These are phyloP conservation scores for Kwoniella sp. DNA, from an alignment of 768 basidiomycete species.

Conservation along the genomic window DNA sequence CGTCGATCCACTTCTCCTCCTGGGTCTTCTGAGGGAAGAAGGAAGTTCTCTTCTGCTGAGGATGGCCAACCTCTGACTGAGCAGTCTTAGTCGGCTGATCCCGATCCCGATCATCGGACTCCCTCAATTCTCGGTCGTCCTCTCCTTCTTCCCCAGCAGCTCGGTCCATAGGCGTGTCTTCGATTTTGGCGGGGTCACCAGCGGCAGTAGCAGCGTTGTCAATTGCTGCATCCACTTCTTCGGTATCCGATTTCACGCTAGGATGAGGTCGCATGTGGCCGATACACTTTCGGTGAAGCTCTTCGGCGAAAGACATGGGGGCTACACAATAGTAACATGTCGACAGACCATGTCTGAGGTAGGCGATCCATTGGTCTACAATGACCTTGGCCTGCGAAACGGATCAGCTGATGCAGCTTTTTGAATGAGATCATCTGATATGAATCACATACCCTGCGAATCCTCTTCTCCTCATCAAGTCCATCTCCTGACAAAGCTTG, in stretches of 20 bases:
- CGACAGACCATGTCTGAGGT: conserved; percentile 73
- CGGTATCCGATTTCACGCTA: conserved; percentile 48
- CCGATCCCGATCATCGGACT: conserved; percentile 10
- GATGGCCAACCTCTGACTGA: conserved; percentile 43
- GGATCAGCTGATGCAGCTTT: conserved; percentile 38
- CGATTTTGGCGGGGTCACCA: conserved; percentile 15
- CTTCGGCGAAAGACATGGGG: conserved; percentile 88
- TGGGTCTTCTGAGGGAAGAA: conserved; percentile 31
- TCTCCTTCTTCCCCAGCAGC: conserved; percentile 58
- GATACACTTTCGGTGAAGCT: conserved; percentile 91
- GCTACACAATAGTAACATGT: conserved; percentile 92
- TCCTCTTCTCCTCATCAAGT: conserved; percentile 29
- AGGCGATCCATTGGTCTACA: conserved; percentile 89
- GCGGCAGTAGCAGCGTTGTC: conserved; percentile 14
- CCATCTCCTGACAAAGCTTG: conserved; percentile 64
- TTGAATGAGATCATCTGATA: conserved; percentile 4
- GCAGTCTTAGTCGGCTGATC: not conserved
- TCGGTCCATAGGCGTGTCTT: conserved; percentile 58
- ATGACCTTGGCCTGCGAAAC: conserved; percentile 69
- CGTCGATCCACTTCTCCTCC: conserved; percentile 89
- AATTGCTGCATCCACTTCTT: conserved; percentile 52
- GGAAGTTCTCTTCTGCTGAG: conserved; percentile 50
- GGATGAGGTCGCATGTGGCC: conserved; percentile 69
- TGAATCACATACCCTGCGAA: conserved; percentile 23
- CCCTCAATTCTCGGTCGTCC: conserved; percentile 21